These are phyloP conservation scores for Pichia californica DNA, from an alignment of 805 yeast species.

Conservation along the genomic window DNA sequence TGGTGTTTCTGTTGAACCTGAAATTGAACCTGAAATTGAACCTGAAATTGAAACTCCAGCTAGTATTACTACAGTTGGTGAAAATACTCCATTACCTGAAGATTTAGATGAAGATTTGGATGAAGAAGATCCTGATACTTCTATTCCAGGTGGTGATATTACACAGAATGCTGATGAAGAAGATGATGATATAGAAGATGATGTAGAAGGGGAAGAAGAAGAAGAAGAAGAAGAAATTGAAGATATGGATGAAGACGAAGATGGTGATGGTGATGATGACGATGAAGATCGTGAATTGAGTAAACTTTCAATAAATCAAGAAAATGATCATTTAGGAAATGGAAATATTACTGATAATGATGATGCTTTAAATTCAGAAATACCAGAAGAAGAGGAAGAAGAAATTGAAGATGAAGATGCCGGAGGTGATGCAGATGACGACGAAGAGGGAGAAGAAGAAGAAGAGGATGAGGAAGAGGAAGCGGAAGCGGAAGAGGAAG, in stretches of 20 bases:
- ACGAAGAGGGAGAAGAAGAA: slow-evolving; percentile 1
- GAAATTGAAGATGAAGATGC: slow-evolving; percentile 5
- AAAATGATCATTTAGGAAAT: background rate
- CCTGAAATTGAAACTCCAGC: slow-evolving; percentile 1
- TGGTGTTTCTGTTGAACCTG: slow-evolving; percentile 7
- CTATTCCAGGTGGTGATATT: background rate
- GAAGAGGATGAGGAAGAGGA: slow-evolving; percentile 12
- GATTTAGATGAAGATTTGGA: slow-evolving; percentile 1
- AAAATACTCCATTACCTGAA: slow-evolving; percentile 2
- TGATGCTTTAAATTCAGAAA: background rate
- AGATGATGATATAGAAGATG: slow-evolving; percentile 6
- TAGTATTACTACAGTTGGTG: slow-evolving; percentile 1
- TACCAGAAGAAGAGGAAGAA: slow-evolving; percentile 2
- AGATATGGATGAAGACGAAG: slow-evolving; percentile 1
- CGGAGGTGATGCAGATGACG: slow-evolving; percentile 6
- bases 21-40: slow-evolving; percentile 1
- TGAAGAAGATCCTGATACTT: background rate
- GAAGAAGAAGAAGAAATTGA: background rate
- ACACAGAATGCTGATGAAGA: background rate
- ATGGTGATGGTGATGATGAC: background rate
- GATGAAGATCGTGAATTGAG: background rate
- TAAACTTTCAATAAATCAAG: background rate
- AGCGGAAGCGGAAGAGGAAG: slow-evolving; percentile 5
- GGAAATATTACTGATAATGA: background rate
- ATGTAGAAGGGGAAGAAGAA: background rate